Evolutionary conservation across 441 rosid species (phyloP).

Genomic region (Croton setiger): DNA sequence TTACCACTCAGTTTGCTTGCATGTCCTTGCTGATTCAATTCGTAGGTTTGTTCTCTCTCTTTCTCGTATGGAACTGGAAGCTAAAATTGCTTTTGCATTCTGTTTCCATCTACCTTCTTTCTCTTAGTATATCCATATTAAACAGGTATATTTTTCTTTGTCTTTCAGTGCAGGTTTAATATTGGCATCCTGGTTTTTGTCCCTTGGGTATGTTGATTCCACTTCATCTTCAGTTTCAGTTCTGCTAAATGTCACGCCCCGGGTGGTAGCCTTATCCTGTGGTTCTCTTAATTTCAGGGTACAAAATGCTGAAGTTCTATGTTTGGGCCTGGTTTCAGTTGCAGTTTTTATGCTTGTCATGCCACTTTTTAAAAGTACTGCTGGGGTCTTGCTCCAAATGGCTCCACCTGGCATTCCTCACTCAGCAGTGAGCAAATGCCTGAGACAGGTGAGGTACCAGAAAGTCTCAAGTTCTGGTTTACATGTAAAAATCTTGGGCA

Average conservation of each 20-base stretch:
- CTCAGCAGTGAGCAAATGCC: slow-evolving; percentile 85
- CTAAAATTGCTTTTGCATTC: not conserved
- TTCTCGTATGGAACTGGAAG: not conserved
- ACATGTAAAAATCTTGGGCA: too few species aligned
- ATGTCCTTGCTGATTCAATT: slow-evolving; percentile 90
- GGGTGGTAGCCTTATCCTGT: not conserved
- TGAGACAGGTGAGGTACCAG: slow-evolving; percentile 61
- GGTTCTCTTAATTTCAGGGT: slow-evolving; percentile 47
- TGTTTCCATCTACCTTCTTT: not conserved
- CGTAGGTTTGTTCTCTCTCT: slow-evolving; percentile 59
- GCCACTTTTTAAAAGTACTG: slow-evolving; percentile 81
- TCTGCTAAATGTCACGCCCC: not conserved
- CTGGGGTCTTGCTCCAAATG: slow-evolving; percentile 85
- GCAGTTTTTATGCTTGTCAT: slow-evolving; percentile 79
- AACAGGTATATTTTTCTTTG: slow-evolving; percentile 31
- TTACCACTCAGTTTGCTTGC: slow-evolving; percentile 89
- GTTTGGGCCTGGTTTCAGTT: slow-evolving; percentile 83
- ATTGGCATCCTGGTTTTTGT: slow-evolving; percentile 91
- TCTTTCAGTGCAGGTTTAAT: slow-evolving; percentile 94
- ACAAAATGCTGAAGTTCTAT: slow-evolving; percentile 85
- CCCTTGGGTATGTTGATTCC: slow-evolving; percentile 64
- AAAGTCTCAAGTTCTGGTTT: too few species aligned
- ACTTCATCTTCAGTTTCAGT: not conserved
- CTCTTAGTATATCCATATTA: slow-evolving; percentile 27
- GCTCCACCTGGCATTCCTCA: slow-evolving; percentile 87